Base-by-base conservation (phyloP, 345 rosid species). In the Rhizophora mangle region DNA sequence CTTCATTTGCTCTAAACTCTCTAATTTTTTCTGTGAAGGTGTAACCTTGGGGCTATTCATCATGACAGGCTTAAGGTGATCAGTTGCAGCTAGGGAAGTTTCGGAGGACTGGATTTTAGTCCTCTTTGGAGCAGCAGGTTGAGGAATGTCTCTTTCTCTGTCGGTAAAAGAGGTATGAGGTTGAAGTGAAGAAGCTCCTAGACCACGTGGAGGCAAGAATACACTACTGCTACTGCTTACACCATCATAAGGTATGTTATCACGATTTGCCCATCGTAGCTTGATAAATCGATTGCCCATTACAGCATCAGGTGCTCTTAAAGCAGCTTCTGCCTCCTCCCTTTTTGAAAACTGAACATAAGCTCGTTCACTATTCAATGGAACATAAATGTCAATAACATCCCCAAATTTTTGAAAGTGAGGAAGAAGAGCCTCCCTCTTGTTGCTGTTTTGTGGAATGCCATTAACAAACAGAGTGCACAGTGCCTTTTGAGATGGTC, bases 281-380 rank as follows among this genome's bases (percentile, higher is more conserved):
- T 87, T 95, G 81, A 95, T 88, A 81, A 95, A 95, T 62, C 97
- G 96, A 80, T 95, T 95, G 63, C 97, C 99, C 99, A 95, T 95
- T 62, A 95, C 96, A 76, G 97, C 99, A 87, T 95, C 97, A 74
- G 97, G 99, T 68, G 99, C 85, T 77, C 72, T 83, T 60, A 95
- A 83, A 72, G 97, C 99, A 80, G 97, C 92, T 78, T 95, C 99
- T 55, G 97, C 97, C 73, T 90, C 97, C 80, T 95, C 98, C 67
- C 94, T 89, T 70, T 77, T 92, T 3, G 96, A 92, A 81, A 92
- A 95, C 79, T 95, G 99, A 37, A 95, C 90, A 84, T 92, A 95
- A 72, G 99, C 99, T 63, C 91, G 80, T 64, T 90, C 96, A 76
- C 88, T 84, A 70, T 86, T 90, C 53, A 64, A 6, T 31, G 99